Conservation (phyloP, 495 filamentous ascomycete species). For the Aspergillus conjunctus region DNA sequence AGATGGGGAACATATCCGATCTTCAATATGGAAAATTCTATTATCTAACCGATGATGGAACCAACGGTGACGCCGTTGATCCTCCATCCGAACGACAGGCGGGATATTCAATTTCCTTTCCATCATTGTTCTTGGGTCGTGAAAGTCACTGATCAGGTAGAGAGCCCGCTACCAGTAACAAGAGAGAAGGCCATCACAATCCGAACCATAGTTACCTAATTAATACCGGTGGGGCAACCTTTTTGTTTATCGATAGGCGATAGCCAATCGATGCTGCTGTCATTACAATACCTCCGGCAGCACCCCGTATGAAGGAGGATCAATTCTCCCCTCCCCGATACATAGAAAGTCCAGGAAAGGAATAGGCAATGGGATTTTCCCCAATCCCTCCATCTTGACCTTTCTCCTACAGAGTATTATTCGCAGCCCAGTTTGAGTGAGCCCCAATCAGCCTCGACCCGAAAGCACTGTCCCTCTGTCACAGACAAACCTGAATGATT, state of each 20-base stretch:
- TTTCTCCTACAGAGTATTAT: too few species aligned
- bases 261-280: constrained; percentile 31
- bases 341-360: not conserved
- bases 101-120: constrained; percentile 6
- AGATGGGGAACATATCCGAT: not conserved
- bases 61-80: not conserved
- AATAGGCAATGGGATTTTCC: not conserved
- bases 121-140: not conserved
- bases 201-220: constrained; percentile 12
- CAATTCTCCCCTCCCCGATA: not conserved
- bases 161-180: not conserved
- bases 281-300: constrained; percentile 14
- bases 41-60: not conserved
- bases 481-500: constrained; percentile 15
- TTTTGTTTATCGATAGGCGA: constrained; percentile 20
- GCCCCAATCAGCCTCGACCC: constrained; percentile 14
- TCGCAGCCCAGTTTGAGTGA: too few species aligned
- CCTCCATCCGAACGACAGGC: not conserved
- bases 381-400: too few species aligned
- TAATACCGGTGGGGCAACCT: constrained; percentile 10
- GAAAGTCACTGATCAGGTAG: not conserved
- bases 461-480: constrained; percentile 6
- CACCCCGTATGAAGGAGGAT: not conserved
- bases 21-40: not conserved
- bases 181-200: not conserved